A percentile compares a stretch with the other conserved stretches of the same genome.
Conservation (phyloP, 768 basidiomycete genomes). For the Tricholoma bakamatsutake region DNA sequence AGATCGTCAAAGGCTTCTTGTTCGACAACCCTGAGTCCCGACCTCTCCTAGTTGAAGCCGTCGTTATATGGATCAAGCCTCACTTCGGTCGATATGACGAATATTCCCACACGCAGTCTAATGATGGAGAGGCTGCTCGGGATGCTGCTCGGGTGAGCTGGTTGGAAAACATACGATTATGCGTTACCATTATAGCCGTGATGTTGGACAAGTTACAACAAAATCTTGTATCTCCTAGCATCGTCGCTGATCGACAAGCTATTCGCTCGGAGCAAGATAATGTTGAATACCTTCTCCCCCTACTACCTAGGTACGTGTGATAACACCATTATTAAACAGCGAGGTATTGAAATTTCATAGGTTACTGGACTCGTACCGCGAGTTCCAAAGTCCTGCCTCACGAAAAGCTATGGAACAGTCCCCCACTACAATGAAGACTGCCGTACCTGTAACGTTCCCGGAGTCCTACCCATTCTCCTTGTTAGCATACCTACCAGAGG, state of each 20-base stretch:
- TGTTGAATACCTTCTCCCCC: slow-evolving; percentile 74
- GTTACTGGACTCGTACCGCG: slow-evolving; percentile 82
- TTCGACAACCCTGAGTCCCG: slow-evolving; percentile 82
- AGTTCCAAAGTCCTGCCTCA: slow-evolving; percentile 66
- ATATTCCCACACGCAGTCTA: slow-evolving; percentile 52
- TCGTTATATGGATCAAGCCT: slow-evolving; percentile 92
- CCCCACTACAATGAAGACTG: slow-evolving; percentile 48
- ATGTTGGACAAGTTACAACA: slow-evolving; percentile 89
- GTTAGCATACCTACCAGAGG: slow-evolving; percentile 57
- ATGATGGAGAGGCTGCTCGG: slow-evolving; percentile 58
- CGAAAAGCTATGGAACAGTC: slow-evolving; percentile 66
- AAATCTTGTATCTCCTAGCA: slow-evolving; percentile 61
- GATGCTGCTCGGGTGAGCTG: slow-evolving; percentile 80
- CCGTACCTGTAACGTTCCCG: slow-evolving; percentile 80
- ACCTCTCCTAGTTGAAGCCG: slow-evolving; percentile 74
- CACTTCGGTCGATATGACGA: slow-evolving; percentile 93
- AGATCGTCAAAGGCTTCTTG: slow-evolving; percentile 82
- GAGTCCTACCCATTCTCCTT: slow-evolving; percentile 92
- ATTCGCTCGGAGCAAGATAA: slow-evolving; percentile 86
- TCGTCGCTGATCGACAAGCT: slow-evolving; percentile 53
- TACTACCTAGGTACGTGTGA: slow-evolving; percentile 71
- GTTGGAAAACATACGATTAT: slow-evolving; percentile 88
- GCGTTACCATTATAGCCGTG: slow-evolving; percentile 81
- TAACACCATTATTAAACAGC: background rate
- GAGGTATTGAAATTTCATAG: slow-evolving; percentile 31